Conservation (phyloP, 306 rosid species). For the Rubus parviflorus region DNA sequence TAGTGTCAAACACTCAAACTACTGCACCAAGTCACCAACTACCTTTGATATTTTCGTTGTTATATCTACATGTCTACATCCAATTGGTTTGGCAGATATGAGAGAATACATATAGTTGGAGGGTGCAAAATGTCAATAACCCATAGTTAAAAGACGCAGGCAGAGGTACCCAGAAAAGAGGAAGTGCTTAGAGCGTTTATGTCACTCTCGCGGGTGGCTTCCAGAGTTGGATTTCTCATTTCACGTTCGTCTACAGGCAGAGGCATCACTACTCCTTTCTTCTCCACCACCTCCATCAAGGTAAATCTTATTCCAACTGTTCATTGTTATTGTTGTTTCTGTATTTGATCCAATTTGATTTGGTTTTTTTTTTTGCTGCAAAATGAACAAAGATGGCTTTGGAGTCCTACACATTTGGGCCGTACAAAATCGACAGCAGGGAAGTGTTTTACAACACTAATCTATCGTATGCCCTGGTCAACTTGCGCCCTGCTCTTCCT, state of each 20-base stretch:
- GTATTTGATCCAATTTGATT: background rate
- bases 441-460: conserved; percentile 74
- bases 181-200: background rate
- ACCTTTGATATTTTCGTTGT: too few relatives aligned
- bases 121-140: background rate
- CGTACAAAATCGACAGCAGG: conserved; percentile 60
- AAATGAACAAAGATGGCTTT: conserved; percentile 53
- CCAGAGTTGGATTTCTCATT: conserved; percentile 7
- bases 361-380: background rate
- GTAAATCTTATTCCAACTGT: background rate
- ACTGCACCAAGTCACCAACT: too few relatives aligned
- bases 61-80: too few relatives aligned
- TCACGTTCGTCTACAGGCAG: background rate
- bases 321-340: background rate
- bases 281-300: conserved; percentile 3
- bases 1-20: too few relatives aligned
- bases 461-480: conserved; percentile 81
- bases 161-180: background rate
- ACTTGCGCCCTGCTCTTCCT: conserved; percentile 88
- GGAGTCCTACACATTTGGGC: conserved; percentile 60
- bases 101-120: background rate
- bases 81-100: background rate
- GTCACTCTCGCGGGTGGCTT: background rate
- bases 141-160: background rate
- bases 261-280: background rate